Conservation (phyloP, 1,139 yeast species). For the Geotrichum restrictum region DNA sequence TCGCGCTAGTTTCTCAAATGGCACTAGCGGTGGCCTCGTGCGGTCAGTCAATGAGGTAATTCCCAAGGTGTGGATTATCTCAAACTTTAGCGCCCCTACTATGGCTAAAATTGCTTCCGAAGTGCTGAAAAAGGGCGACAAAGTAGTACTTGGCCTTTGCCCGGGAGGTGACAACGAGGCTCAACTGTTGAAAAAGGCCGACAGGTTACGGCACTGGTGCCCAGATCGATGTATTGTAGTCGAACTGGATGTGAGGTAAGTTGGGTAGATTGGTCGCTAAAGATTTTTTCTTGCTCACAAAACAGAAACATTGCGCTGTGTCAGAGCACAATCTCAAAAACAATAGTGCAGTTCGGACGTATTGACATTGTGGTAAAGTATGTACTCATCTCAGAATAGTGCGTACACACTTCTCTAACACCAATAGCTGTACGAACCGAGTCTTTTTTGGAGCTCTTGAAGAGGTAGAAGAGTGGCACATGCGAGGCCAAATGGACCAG, state of each 20-base stretch:
- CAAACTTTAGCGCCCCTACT: slow-evolving; percentile 26
- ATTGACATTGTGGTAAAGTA: slow-evolving; percentile 33
- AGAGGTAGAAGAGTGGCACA: slow-evolving; percentile 34
- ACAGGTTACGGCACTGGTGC: slow-evolving; percentile 15
- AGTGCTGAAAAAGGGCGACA: slow-evolving; percentile 26
- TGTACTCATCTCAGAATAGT: neutral
- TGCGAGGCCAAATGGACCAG: slow-evolving; percentile 34
- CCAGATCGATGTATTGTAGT: slow-evolving; percentile 28
- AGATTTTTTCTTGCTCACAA: neutral
- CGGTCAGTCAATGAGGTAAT: slow-evolving; percentile 20
- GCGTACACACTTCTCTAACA: slow-evolving; percentile 17
- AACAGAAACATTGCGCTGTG: slow-evolving; percentile 30
- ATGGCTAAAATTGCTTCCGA: slow-evolving; percentile 26
- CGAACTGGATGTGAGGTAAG: slow-evolving; percentile 26
- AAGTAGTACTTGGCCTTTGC: slow-evolving; percentile 25
- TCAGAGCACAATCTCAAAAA: slow-evolving; percentile 31
- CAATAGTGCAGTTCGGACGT: slow-evolving; percentile 28
- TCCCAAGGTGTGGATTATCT: slow-evolving; percentile 30
- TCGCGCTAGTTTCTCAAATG: neutral
- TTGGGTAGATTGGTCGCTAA: neutral
- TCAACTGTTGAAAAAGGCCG: slow-evolving; percentile 17
- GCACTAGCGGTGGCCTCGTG: neutral
- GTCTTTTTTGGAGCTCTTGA: slow-evolving; percentile 33
- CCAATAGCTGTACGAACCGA: slow-evolving; percentile 20
- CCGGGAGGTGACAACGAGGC: slow-evolving; percentile 22